Percentiles rank a stretch among this genome's conserved stretches.
Conservation (phyloP, 306 rosid genomes). For the Prunus persica region DNA sequence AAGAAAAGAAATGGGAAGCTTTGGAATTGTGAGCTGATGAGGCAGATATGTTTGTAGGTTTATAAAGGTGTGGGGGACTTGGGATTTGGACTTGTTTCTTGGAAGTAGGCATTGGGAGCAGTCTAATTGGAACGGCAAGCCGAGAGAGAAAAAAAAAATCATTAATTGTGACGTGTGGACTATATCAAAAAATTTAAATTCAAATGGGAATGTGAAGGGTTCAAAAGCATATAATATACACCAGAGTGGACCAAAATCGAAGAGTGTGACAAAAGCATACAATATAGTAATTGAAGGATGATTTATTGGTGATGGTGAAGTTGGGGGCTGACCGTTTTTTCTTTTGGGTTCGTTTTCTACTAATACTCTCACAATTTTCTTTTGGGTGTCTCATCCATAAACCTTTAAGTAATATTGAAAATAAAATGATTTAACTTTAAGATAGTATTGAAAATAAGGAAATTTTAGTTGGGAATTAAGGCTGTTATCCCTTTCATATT, state of each 20-base stretch:
- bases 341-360: too few relatives aligned
- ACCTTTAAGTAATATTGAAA: too few relatives aligned
- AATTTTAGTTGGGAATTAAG: too few relatives aligned
- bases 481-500: too few relatives aligned
- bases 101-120: constrained; percentile 1
- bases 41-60: neutral
- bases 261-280: neutral
- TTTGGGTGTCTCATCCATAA: too few relatives aligned
- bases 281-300: neutral
- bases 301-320: too few relatives aligned
- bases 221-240: neutral
- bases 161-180: constrained; percentile 8
- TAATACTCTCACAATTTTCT: too few relatives aligned
- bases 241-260: neutral
- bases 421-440: too few relatives aligned
- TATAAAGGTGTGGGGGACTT: neutral
- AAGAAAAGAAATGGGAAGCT: neutral
- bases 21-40: neutral
- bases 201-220: neutral
- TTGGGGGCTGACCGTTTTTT: too few relatives aligned
- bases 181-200: neutral
- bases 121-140: constrained; percentile 6
- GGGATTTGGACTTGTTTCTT: constrained; percentile 10
- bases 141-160: neutral
- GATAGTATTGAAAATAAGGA: too few relatives aligned